Percentiles rank a stretch among this genome's conserved stretches.
These are phyloP conservation scores for Citrus sinensis DNA, from an alignment of 345 rosid species.

Conservation along the genomic window DNA sequence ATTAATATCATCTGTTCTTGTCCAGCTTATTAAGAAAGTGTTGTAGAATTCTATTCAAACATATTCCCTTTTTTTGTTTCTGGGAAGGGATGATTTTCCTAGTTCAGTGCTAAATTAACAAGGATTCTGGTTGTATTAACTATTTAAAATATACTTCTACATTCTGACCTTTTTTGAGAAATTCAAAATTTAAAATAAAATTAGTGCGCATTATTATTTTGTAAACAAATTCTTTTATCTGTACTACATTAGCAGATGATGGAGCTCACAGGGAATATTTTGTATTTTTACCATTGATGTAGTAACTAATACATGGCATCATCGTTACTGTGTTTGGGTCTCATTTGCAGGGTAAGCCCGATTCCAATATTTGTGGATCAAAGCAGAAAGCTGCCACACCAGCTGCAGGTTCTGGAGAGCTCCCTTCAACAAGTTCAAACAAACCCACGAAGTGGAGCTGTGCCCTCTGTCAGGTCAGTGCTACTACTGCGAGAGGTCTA, in stretches of 20 bases:
- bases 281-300: background rate
- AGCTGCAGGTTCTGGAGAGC: conserved; percentile 16
- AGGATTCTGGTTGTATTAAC: background rate
- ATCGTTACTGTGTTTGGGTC: conserved; percentile 16
- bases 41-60: background rate
- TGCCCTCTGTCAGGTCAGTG: conserved; percentile 42
- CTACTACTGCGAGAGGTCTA: conserved; percentile 36
- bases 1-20: background rate
- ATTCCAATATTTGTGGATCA: conserved; percentile 26
- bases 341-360: conserved; percentile 49
- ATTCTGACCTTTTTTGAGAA: background rate
- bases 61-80: too few species aligned
- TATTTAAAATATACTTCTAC: background rate
- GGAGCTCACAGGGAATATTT: background rate
- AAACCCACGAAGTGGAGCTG: conserved; percentile 47
- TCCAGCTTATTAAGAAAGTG: background rate
- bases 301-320: background rate
- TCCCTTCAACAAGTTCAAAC: conserved; percentile 13
- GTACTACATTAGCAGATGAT: background rate
- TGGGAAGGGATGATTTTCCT: background rate
- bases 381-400: conserved; percentile 41
- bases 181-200: background rate
- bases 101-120: background rate
- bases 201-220: background rate
- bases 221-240: too few species aligned